Conservation (phyloP, 1,139 yeast genomes). For the Lodderomyces elongisporus region DNA sequence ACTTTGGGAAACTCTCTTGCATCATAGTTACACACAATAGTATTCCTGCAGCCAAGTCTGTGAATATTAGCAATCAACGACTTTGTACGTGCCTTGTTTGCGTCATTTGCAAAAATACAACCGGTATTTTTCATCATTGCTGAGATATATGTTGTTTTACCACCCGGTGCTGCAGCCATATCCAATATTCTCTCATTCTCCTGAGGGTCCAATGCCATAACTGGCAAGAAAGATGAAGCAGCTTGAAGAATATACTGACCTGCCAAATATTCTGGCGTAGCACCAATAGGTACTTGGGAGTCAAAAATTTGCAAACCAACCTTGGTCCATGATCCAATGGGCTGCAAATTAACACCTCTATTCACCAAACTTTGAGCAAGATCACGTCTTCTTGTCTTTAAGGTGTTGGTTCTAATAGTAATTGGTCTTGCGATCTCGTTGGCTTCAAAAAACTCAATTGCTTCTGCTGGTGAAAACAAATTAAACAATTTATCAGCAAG, state of each 20-base stretch:
- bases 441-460: slow-evolving; percentile 97
- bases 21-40: slow-evolving; percentile 95
- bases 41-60: slow-evolving; percentile 93
- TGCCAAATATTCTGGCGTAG: slow-evolving; percentile 97
- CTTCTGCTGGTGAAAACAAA: slow-evolving; percentile 90
- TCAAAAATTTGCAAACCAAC: slow-evolving; percentile 96
- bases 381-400: slow-evolving; percentile 91
- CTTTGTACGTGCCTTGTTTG: slow-evolving; percentile 93
- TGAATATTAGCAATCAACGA: slow-evolving; percentile 96
- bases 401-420: slow-evolving; percentile 93
- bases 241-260: slow-evolving; percentile 98
- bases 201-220: slow-evolving; percentile 94
- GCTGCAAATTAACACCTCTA: slow-evolving; percentile 95
- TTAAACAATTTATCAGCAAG: slow-evolving; percentile 91
- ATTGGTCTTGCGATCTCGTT: slow-evolving; percentile 96
- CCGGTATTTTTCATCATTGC: slow-evolving; percentile 99
- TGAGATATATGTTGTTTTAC: slow-evolving; percentile 93
- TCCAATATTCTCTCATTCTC: slow-evolving; percentile 93
- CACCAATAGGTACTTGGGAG: slow-evolving; percentile 98
- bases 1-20: slow-evolving; percentile 98
- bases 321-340: slow-evolving; percentile 96
- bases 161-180: slow-evolving; percentile 99
- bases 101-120: slow-evolving; percentile 94
- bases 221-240: slow-evolving; percentile 96
- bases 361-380: slow-evolving; percentile 92